Evolutionary conservation across 2,329 filamentous ascomycete species (phyloP).

Genomic region (Didymella pomorum): DNA sequence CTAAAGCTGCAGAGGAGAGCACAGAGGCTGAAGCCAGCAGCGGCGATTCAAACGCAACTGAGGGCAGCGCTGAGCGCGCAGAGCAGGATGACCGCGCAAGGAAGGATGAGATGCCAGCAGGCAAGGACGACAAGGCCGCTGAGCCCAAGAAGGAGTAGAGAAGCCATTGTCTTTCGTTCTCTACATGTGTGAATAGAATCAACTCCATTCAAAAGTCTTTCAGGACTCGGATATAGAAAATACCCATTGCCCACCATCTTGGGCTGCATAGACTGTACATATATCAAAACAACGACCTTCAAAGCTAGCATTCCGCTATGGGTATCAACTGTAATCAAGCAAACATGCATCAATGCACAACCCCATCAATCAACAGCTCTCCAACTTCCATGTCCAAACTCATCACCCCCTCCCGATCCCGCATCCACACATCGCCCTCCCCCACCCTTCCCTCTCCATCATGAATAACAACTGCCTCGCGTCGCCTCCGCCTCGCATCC

Average conservation of each 20-base stretch:
- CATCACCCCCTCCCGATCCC: constrained; percentile 31
- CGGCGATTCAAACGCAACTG: constrained; percentile 30
- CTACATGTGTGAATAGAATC: constrained; percentile 17
- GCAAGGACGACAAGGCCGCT: constrained; percentile 28
- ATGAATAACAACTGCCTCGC: constrained; percentile 90
- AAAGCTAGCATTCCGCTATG: constrained; percentile 1
- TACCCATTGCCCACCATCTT: constrained; percentile 12
- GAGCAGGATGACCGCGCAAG: constrained; percentile 45
- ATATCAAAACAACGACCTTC: not conserved
- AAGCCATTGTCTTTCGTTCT: constrained; percentile 1
- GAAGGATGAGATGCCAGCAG: constrained; percentile 31
- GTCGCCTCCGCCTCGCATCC: constrained; percentile 74
- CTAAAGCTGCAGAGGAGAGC: constrained; percentile 33
- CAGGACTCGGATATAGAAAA: constrained; percentile 15
- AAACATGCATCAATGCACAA: constrained; percentile 8
- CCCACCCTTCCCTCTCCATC: constrained; percentile 80
- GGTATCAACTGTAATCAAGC: constrained; percentile 4
- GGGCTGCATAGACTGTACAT: constrained; percentile 17
- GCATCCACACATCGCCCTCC: constrained; percentile 79
- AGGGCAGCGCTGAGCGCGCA: constrained; percentile 43
- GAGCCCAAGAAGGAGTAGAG: constrained; percentile 19
- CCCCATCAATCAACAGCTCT: constrained; percentile 18
- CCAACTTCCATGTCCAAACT: constrained; percentile 12
- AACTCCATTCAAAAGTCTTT: constrained; percentile 8
- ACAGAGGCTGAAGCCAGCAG: constrained; percentile 46